Base-by-base conservation (phyloP, 345 rosid genomes). In the Draba incana region DNA sequence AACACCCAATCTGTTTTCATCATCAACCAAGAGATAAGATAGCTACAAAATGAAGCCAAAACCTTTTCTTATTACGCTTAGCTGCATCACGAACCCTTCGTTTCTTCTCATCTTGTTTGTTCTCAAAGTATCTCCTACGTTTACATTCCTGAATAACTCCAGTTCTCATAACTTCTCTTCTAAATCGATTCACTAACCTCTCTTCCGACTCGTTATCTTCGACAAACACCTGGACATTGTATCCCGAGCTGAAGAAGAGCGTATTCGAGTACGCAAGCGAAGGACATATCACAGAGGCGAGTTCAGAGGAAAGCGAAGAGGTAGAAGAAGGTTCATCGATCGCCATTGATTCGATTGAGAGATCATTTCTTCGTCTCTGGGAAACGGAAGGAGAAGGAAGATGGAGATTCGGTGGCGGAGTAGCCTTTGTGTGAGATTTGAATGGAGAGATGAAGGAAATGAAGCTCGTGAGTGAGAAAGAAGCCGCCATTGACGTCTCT, bases 111-210 rank as follows among this genome's bases (percentile, higher is more conserved):
- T 91, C 97, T 56, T 85, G 89, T 27, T 75, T 77, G 68, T 83
- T 86, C 88, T 91, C 97, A 44, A 68, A 78, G 81, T 65, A 85
- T 67, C 81, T 83, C 76, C 91, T 81, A 8, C 91, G 70, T 72
- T 81, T 85, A 53, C 86, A 78, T 81, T 87, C 96, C 75, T 85
- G 98, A 43, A 92, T 84, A 11, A 92, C 79, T 4, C 96, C 98
- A 9, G 92, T 92, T 77, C 71, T 83, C 84, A 87, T 72, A 14
- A 87, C 96, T 72, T 92, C 92, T 37, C 94, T 84, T 45, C 90
- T 82, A 45, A 87, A 87, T 62, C 90, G 83, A 41, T 78, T 79
- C 77, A 87, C 65, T 10, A 90, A 75, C 77, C 89, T 85, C 72
- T 90, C 92, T 75, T 87, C 88, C 2, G 86, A 83, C 72, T 93